Evolutionary conservation across 768 basidiomycete species (phyloP), one percentile per base, ranked within the genome.

Genomic region (Flagelloscypha sp.): DNA sequence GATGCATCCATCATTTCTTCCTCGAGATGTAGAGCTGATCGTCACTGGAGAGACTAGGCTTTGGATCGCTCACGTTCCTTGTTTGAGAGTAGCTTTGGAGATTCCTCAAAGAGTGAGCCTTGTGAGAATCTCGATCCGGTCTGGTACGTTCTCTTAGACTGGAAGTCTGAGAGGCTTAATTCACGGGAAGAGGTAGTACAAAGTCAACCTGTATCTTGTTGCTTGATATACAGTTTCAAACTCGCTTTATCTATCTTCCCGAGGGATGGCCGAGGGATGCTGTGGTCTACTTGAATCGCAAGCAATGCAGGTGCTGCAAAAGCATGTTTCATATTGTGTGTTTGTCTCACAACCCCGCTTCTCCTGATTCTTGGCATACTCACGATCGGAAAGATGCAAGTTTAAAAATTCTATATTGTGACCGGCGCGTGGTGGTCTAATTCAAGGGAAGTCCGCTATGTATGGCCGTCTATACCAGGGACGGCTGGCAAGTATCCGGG

Each of bases 391-490:
- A n/a, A n/a, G n/a, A 13, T 9, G 13, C 25, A 27, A 9, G 9
- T 27, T 27, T 9, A 27, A 13, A 27, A 27, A 27, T 13, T 27
- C 9, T 27, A 9, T 9, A 27, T 27, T 9, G 25, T 13, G 25
- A 9, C 13, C 9, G 25, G 25, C 9, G 22, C 15, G 30, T 25
- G 21, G 37, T 24, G 18, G 29, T 9, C 6, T n/a, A 23, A n/a
- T 18, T 20, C 27, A 7, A 34, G 10, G 6, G 25, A 27, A 33
- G 38, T 39, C 22, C 28, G 32, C 38, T 44, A 70, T 67, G 21
- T 12, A 12, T 28, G 27, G 16, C 16, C 3, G 5, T 28, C 18
- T 17, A 29, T 29, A 13, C 13, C 7, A 13, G 9, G 8, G 13
- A 17, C 13, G 28, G 28, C 13, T 29, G 28, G 18, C 7, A 11